Base-by-base conservation (phyloP, 1,139 yeast genomes). In the Blastobotrys proliferans region DNA sequence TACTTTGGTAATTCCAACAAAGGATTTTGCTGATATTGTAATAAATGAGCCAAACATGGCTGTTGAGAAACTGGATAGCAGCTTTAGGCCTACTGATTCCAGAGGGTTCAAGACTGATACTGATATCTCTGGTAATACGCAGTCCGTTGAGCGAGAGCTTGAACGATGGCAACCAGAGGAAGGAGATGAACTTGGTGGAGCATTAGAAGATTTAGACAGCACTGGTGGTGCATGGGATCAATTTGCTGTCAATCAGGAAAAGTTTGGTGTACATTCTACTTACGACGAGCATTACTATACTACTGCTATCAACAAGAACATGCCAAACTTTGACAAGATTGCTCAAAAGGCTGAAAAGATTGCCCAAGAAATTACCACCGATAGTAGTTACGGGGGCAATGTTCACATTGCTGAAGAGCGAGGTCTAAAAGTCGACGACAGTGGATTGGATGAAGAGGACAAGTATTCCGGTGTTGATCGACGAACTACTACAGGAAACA, bases 361-460 rank as follows among this genome's bases (percentile, higher is more conserved):
- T 48, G 97, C 97, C 1, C 72, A 70, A 37, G 97, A 92, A 59
- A 92, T 92, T 54, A 94, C 84, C 61, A 66, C 72, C 34, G 83
- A 78, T 51, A 70, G 76, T 6, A 70, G 76, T 6, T 58, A 70
- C 44, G 74, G 82, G 18, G 81, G 81, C 28, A 88, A 86, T 60
- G 69, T 78, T 29, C 97, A 92, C 63, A 53, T 90, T 28, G 87
- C 94, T 49, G 98, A 92, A 61, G 98, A 92, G 64, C 79, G 98
- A 61, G 96, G 96, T 17, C 48, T 78, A 11, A 62, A 62, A 17
- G 76, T 83, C 31, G 95, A 86, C 59, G 95, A 86, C 60, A 76
- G 84, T 49, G 96, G 95, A 2, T 54, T 85, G 54, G 97, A 92
- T 62, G 98, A 92, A 66, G 99, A 94, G 62, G 97, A 88, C 63